These are phyloP conservation scores for Coemansia sp. DNA, from an alignment of 192 early-diverging fungal species.

Conservation along the genomic window DNA sequence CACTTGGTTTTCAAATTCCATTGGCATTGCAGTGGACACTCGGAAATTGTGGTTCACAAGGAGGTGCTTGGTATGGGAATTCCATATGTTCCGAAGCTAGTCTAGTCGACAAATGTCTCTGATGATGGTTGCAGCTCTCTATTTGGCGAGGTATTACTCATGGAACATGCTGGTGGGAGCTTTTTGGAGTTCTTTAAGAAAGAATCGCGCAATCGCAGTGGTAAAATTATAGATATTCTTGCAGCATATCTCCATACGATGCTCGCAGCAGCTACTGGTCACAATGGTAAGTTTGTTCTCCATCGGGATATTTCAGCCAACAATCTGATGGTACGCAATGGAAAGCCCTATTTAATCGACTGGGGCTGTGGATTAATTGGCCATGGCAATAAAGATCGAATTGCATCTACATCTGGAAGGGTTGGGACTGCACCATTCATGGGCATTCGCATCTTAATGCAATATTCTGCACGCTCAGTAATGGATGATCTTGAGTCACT, in stretches of 20 bases:
- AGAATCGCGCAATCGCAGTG: too few species aligned
- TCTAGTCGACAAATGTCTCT: not conserved
- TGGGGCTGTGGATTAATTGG: conserved; percentile 10
- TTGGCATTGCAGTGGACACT: not conserved
- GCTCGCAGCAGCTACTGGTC: not conserved
- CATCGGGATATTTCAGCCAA: conserved; percentile 4
- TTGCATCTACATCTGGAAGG: not conserved
- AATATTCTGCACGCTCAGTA: not conserved
- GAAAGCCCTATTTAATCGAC: conserved; percentile 6
- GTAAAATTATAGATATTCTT: conserved; percentile 2
- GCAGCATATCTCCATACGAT: conserved; percentile 6
- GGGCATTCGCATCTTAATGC: conserved; percentile 1
- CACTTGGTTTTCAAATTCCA: not conserved
- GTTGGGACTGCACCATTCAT: conserved; percentile 10
- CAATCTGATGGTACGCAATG: conserved; percentile 3
- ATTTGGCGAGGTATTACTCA: conserved; percentile 4
- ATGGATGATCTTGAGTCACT: conserved; percentile 4
- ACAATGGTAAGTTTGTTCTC: not conserved
- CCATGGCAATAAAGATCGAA: not conserved
- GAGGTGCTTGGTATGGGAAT: not conserved
- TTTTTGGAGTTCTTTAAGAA: not conserved
- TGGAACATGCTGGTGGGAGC: not conserved
- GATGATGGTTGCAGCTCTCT: not conserved
- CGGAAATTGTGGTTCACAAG: not conserved
- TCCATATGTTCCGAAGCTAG: not conserved